These are phyloP conservation scores for Lagenaria siceraria DNA, from an alignment of 306 rosid species.

Conservation along the genomic window DNA sequence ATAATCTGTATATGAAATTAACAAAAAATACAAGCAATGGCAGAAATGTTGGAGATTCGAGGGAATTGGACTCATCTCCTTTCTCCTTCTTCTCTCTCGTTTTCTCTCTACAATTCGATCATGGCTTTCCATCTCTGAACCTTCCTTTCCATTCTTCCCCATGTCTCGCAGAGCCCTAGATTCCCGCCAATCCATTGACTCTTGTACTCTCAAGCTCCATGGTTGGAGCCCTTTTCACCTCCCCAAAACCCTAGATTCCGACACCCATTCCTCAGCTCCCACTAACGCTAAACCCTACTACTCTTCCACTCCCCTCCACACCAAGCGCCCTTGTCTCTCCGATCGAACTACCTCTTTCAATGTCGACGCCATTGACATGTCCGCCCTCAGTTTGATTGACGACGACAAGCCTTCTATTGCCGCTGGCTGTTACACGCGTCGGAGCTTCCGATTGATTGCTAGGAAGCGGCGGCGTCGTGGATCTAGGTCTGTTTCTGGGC, in stretches of 20 bases:
- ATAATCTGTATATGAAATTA: too few species aligned
- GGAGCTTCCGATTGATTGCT: constrained; percentile 43
- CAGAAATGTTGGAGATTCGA: too few species aligned
- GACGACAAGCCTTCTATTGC: constrained; percentile 30
- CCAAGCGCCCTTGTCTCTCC: constrained; percentile 87
- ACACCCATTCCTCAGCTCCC: constrained; percentile 11
- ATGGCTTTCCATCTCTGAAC: background rate
- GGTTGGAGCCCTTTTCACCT: constrained; percentile 65
- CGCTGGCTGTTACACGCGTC: constrained; percentile 10
- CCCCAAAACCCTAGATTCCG: constrained; percentile 38
- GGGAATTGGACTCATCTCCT: too few species aligned
- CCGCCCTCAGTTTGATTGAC: constrained; percentile 56
- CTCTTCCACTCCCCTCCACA: constrained; percentile 27
- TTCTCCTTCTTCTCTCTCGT: background rate
- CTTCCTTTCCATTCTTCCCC: background rate
- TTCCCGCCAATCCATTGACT: constrained; percentile 50
- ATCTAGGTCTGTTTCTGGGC: constrained; percentile 88
- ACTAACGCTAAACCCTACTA: constrained; percentile 18
- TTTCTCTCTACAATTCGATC: background rate
- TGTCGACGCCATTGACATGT: constrained; percentile 46
- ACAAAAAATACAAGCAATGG: too few species aligned
- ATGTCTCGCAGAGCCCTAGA: constrained; percentile 59
- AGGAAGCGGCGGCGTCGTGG: constrained; percentile 80
- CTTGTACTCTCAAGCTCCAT: constrained; percentile 60
- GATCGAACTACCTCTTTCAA: constrained; percentile 70